These are phyloP conservation scores for Xylaria sp. DNA, from an alignment of 2,329 filamentous ascomycete species.

Conservation along the genomic window DNA sequence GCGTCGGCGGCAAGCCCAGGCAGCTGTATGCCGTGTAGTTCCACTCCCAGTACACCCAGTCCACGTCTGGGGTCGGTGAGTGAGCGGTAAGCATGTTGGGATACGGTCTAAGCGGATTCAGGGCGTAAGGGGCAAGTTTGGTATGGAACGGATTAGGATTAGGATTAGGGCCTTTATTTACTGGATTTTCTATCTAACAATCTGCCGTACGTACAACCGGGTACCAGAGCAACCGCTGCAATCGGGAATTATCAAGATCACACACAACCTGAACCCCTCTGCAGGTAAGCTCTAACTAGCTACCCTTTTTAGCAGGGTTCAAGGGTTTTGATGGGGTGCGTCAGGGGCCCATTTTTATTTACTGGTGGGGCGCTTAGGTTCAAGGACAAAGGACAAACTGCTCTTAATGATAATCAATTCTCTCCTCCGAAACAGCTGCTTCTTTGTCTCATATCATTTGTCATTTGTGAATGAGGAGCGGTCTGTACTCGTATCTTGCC, in stretches of 20 bases:
- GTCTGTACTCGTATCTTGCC: not conserved
- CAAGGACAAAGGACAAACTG: not conserved
- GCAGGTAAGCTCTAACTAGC: not conserved
- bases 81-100: not conserved
- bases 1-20: conserved; percentile 61
- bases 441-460: not conserved
- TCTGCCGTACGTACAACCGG: not conserved
- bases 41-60: not conserved
- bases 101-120: not conserved
- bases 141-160: not conserved
- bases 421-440: not conserved
- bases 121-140: not conserved
- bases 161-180: not conserved
- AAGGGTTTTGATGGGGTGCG: conserved; percentile 9
- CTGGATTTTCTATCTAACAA: not conserved
- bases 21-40: conserved; percentile 61
- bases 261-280: not conserved
- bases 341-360: conserved; percentile 9
- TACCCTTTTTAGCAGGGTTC: conserved; percentile 9
- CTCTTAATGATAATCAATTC: conserved; percentile 18
- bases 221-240: not conserved
- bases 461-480: not conserved
- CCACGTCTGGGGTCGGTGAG: not conserved
- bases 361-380: conserved; percentile 6
- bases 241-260: not conserved